phyloP scores from a whole-genome alignment of 2,329 filamentous ascomycete species.

The Gyromitra esculenta region DNA sequence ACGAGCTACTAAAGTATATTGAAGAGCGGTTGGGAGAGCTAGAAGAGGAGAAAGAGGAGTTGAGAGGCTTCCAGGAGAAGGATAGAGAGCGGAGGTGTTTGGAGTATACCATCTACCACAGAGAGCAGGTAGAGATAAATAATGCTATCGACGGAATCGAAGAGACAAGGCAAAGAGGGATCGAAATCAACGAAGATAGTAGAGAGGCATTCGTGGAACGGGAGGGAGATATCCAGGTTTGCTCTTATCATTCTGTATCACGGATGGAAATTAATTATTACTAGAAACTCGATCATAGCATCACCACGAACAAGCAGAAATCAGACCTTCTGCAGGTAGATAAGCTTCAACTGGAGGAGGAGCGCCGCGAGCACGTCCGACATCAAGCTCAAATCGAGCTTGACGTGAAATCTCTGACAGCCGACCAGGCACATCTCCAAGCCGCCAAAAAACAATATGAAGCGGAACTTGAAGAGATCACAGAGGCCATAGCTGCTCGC shows the following conservation, averaged over 20 bases:
- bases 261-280: constrained; percentile 3
- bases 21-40: constrained; percentile 87
- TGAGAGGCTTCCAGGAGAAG: constrained; percentile 92
- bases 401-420: constrained; percentile 81
- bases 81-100: constrained; percentile 90
- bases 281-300: constrained; percentile 75
- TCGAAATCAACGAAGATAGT: constrained; percentile 84
- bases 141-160: constrained; percentile 84
- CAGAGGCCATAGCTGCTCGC: constrained; percentile 76
- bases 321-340: constrained; percentile 87
- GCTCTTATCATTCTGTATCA: neutral
- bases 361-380: constrained; percentile 83
- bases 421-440: constrained; percentile 81
- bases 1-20: constrained; percentile 90
- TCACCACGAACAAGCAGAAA: constrained; percentile 80
- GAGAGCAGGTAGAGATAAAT: constrained; percentile 82
- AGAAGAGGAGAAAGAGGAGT: constrained; percentile 96
- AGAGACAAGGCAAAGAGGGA: constrained; percentile 79
- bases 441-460: constrained; percentile 77
- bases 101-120: constrained; percentile 92
- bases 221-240: constrained; percentile 75
- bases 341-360: constrained; percentile 85
- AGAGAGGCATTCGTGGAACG: constrained; percentile 78
- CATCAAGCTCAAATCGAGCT: constrained; percentile 85
- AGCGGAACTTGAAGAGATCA: constrained; percentile 75